Evolutionary conservation across 1,284 basidiomycete species (phyloP), one percentile per base, ranked within the genome.

Genomic region (Ceratobasidium sp.): DNA sequence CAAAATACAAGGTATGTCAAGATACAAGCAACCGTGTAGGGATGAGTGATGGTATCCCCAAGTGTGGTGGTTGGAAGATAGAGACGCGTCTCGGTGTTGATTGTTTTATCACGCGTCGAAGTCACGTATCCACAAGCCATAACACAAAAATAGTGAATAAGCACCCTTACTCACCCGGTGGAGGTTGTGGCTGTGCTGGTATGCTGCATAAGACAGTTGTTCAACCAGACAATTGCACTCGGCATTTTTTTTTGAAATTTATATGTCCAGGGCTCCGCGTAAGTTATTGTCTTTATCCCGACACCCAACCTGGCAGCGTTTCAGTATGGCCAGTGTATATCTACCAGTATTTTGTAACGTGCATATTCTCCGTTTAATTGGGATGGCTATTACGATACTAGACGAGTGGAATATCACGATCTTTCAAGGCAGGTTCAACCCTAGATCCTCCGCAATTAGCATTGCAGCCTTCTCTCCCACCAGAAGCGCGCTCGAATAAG

Each of bases 11-110:
- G 39, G 41, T 56, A 67, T 67, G 46, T 25, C 42, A 33, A 49
- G 52, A 27, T 56, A 49, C 64, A 67, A 56, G 53, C 19, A 50
- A 25, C 46, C 13, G 5, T 21, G 23, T 21, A 53, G 29, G 36
- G 27, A 21, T 23, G 13, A 19, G 27, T 23, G 30, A 39, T 54
- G 49, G 60, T 41, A 50, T 56, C 53, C 54, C 11, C 52, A 47
- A 44, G 50, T 53, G 52, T 56, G 64, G 53, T 67, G 64, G 64
- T 67, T 67, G 64, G 30, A 47, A 56, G 53, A 47, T 67, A 23
- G 53, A 36, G 53, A 56, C 64, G 64, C 64, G 64, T 56, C 29
- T 56, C 30, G 42, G 21, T 56, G 52, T 50, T 50, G 52, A 67
- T 46, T n/a, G 16, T 46, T 46, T 46, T 46, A 46, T 46, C 16